Conservation (phyloP, 1,284 basidiomycete species). For the Ustilago shanxiensis region DNA sequence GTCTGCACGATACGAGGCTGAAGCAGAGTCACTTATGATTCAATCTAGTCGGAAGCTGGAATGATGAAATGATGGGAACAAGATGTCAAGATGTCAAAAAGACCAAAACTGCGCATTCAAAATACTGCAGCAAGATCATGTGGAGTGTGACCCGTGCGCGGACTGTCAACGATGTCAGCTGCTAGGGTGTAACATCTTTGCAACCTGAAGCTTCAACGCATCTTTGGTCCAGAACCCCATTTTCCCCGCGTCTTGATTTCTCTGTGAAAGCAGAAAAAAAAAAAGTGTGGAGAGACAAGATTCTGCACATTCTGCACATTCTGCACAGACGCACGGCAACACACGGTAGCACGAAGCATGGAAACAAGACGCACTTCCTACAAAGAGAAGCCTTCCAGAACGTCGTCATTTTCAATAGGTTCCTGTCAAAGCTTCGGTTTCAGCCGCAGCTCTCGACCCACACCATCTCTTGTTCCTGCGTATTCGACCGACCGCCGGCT, state of each 20-base stretch:
- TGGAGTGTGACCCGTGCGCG: conserved; percentile 19
- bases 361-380: not conserved
- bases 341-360: too few relatives aligned
- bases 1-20: not conserved
- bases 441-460: not conserved
- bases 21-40: not conserved
- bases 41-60: too few relatives aligned
- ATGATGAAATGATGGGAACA: too few relatives aligned
- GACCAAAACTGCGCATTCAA: not conserved
- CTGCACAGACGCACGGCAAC: too few relatives aligned
- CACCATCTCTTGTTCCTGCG: not conserved
- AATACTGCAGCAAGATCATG: conserved; percentile 6
- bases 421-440: not conserved
- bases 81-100: conserved; percentile 3
- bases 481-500: not conserved
- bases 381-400: not conserved
- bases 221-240: not conserved
- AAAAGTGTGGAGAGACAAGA: conserved; percentile 7
- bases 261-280: not conserved
- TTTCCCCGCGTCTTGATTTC: conserved; percentile 5
- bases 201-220: too few relatives aligned
- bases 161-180: not conserved
- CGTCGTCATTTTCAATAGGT: not conserved
- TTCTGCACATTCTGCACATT: too few relatives aligned
- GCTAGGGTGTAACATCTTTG: not conserved